phyloP scores from a whole-genome alignment of 23 red algal genomes.

The Gracilaria caudata region DNA sequence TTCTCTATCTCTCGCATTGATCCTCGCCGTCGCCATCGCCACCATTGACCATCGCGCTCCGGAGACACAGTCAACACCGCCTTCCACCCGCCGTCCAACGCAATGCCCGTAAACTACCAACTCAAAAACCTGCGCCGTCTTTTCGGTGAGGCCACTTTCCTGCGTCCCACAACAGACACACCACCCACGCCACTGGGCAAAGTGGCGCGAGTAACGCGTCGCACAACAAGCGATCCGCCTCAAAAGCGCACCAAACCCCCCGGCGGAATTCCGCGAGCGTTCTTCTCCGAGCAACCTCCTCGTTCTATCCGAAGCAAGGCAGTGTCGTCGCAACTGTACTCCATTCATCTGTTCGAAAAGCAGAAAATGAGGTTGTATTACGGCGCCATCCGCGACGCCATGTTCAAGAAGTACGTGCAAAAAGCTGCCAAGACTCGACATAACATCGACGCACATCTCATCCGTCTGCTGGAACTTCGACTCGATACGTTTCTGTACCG shows the following conservation, averaged over 20 bases:
- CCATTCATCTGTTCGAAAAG: constrained; percentile 61
- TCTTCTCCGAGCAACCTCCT: constrained; percentile 68
- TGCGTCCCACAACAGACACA: constrained; percentile 29
- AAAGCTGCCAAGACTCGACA: constrained; percentile 18
- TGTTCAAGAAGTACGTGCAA: constrained; percentile 58
- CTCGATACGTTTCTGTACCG: constrained; percentile 82
- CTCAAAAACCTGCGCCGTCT: constrained; percentile 64
- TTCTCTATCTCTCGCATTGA: not conserved
- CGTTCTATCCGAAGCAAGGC: constrained; percentile 59
- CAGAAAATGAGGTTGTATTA: constrained; percentile 84
- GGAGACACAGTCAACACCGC: too few relatives aligned
- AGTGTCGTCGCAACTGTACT: constrained; percentile 53
- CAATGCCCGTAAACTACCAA: constrained; percentile 65
- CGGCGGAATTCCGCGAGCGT: constrained; percentile 56
- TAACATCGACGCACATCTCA: constrained; percentile 63
- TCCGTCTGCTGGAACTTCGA: constrained; percentile 67
- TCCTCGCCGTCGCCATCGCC: not conserved
- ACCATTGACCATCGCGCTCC: too few relatives aligned
- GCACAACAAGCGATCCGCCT: not conserved
- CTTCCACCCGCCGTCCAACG: too few relatives aligned
- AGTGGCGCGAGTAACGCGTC: not conserved
- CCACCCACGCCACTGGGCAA: constrained; percentile 4
- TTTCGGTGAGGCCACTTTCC: constrained; percentile 59
- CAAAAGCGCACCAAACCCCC: constrained; percentile 16
- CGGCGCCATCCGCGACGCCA: constrained; percentile 63